Conservation (phyloP, 1,284 basidiomycete species). For the Sporisorium sorghi region DNA sequence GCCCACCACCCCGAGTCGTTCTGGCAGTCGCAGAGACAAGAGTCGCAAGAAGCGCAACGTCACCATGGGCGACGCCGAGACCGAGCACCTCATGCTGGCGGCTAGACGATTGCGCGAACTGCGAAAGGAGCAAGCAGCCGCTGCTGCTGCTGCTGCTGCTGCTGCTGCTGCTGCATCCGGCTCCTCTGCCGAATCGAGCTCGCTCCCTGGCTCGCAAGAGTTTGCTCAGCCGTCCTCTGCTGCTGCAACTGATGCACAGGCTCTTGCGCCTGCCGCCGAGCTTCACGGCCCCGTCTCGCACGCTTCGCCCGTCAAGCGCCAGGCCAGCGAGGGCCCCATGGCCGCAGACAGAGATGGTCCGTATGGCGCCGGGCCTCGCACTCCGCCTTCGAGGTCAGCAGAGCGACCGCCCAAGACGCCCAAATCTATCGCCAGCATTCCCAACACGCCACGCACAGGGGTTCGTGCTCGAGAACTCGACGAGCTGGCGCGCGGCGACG, state of each 20-base stretch:
- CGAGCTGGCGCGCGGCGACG: conserved; percentile 35
- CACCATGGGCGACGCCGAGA: conserved; percentile 71
- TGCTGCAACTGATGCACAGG: conserved; percentile 8
- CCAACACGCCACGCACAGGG: conserved; percentile 43
- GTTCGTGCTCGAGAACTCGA: conserved; percentile 39
- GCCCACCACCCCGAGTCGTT: conserved; percentile 52
- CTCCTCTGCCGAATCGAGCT: conserved; percentile 20
- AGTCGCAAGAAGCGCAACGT: conserved; percentile 50
- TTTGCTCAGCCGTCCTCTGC: conserved; percentile 2
- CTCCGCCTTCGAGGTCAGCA: conserved; percentile 36
- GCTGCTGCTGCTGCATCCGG: conserved; percentile 19
- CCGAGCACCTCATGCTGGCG: conserved; percentile 70
- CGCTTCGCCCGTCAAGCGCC: conserved; percentile 47
- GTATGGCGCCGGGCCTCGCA: conserved; percentile 25
- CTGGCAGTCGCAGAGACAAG: conserved; percentile 47
- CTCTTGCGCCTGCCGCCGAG: conserved; percentile 40
- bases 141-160: conserved; percentile 23
- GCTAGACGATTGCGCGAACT: conserved; percentile 65
- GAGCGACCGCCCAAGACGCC: conserved; percentile 48
- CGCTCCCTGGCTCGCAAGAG: conserved; percentile 33
- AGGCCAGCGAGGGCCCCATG: conserved; percentile 50
- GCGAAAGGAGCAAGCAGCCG: conserved; percentile 44
- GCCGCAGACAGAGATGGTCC: conserved; percentile 26
- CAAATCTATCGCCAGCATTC: conserved; percentile 35
- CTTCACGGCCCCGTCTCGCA: conserved; percentile 21